These are phyloP conservation scores for Bipolaris zeicola DNA, from an alignment of 2,329 filamentous ascomycete species.

Conservation along the genomic window DNA sequence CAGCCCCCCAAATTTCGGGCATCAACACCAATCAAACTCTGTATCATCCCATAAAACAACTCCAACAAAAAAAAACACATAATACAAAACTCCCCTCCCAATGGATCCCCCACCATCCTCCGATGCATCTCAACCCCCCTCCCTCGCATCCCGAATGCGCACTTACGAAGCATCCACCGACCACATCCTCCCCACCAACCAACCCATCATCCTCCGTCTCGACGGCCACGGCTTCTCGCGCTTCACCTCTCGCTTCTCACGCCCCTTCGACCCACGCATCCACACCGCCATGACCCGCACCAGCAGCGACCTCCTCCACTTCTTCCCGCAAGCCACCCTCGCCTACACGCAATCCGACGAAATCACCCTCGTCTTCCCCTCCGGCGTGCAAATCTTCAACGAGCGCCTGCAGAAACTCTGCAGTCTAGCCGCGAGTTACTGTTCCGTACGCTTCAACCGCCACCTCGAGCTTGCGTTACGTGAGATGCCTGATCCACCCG, in stretches of 20 bases:
- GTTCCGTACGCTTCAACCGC: conserved; percentile 35
- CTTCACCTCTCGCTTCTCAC: conserved; percentile 35
- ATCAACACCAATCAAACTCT: no score
- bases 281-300: conserved; percentile 38
- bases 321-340: conserved; percentile 36
- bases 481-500: conserved; percentile 22
- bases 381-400: conserved; percentile 36
- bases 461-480: conserved; percentile 25
- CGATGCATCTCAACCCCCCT: conserved; percentile 3
- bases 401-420: conserved; percentile 39
- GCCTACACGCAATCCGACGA: conserved; percentile 45
- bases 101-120: background rate
- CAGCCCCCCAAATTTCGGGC: no score
- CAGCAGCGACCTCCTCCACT: conserved; percentile 33
- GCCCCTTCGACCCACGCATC: conserved; percentile 41
- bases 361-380: conserved; percentile 40
- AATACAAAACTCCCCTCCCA: background rate
- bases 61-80: no score
- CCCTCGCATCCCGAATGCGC: conserved; percentile 41
- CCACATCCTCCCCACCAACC: conserved; percentile 23
- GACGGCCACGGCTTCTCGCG: conserved; percentile 41
- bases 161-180: conserved; percentile 38
- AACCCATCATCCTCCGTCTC: conserved; percentile 35
- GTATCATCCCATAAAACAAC: no score
- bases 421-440: conserved; percentile 36